Conservation (phyloP, 257 asterid genomes). For the Buddleja alternifolia region DNA sequence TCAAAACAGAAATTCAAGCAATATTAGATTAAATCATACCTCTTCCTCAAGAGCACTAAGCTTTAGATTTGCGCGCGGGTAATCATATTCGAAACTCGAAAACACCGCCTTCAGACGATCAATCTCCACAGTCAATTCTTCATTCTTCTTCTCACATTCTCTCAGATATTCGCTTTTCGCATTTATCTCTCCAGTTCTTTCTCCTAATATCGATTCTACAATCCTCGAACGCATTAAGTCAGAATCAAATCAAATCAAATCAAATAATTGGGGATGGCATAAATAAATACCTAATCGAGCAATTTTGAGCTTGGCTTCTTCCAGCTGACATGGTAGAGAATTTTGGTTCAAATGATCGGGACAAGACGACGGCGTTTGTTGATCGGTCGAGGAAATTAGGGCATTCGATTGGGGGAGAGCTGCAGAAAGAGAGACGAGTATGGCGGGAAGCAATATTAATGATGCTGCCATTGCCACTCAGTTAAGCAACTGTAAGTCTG, state of each 20-base stretch:
- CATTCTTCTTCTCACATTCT: conserved; percentile 57
- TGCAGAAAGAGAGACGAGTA: conserved; percentile 29
- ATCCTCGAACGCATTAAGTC: conserved; percentile 24
- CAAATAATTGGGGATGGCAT: not conserved
- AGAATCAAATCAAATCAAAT: conserved; percentile 22
- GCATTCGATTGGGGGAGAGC: conserved; percentile 31
- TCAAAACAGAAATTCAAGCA: conserved; percentile 9
- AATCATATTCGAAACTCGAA: conserved; percentile 42
- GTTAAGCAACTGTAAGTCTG: not conserved
- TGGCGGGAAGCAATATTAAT: conserved; percentile 38
- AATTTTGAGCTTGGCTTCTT: conserved; percentile 62
- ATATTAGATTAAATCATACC: no score
- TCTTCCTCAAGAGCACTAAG: conserved; percentile 60
- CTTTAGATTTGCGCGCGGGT: conserved; percentile 34
- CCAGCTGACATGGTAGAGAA: conserved; percentile 47
- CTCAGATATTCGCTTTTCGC: conserved; percentile 41
- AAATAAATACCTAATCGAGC: conserved; percentile 66
- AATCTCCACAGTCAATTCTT: conserved; percentile 46
- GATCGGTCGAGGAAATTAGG: conserved; percentile 31
- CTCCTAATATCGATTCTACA: conserved; percentile 64
- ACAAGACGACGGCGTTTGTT: conserved; percentile 37
- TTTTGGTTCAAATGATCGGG: conserved; percentile 32
- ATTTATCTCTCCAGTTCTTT: conserved; percentile 42
- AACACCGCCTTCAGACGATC: conserved; percentile 41
- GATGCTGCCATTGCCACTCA: conserved; percentile 44